Evolutionary conservation across 176 grass and related monocot species (phyloP).

Genomic region (Musa itinerans): DNA sequence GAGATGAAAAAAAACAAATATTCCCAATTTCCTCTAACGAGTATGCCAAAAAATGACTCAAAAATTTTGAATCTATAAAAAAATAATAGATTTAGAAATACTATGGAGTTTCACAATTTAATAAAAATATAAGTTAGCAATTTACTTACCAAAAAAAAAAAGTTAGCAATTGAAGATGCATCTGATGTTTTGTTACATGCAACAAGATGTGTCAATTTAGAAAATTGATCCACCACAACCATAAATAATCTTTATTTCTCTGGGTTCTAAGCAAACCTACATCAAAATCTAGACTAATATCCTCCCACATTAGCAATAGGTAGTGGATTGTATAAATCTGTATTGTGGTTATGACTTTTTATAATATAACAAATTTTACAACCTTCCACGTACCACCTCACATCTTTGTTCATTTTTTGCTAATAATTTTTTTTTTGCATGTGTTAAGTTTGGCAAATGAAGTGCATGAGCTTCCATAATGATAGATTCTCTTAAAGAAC

Average conservation of each 20-base stretch:
- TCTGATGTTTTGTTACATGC: neutral
- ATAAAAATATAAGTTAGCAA: neutral
- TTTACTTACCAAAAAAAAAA: too few relatives aligned
- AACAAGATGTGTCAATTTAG: neutral
- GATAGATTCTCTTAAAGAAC: neutral
- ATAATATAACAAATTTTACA: neutral
- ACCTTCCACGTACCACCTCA: neutral
- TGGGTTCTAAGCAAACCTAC: neutral
- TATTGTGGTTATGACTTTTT: neutral
- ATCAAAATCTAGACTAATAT: neutral
- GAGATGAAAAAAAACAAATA: neutral
- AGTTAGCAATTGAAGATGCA: neutral
- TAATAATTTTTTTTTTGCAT: neutral
- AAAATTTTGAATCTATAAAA: neutral
- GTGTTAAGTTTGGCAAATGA: too few relatives aligned
- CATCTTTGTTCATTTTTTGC: neutral
- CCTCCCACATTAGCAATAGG: neutral
- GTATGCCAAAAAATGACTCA: neutral
- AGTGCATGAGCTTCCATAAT: neutral
- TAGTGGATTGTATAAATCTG: neutral
- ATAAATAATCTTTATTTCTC: neutral
- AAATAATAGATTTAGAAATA: neutral
- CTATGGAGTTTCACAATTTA: constrained; percentile 28
- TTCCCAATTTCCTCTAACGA: neutral
- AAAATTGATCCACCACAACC: neutral